Base-by-base conservation (phyloP, 768 basidiomycete genomes). In the Nidularia sp. region DNA sequence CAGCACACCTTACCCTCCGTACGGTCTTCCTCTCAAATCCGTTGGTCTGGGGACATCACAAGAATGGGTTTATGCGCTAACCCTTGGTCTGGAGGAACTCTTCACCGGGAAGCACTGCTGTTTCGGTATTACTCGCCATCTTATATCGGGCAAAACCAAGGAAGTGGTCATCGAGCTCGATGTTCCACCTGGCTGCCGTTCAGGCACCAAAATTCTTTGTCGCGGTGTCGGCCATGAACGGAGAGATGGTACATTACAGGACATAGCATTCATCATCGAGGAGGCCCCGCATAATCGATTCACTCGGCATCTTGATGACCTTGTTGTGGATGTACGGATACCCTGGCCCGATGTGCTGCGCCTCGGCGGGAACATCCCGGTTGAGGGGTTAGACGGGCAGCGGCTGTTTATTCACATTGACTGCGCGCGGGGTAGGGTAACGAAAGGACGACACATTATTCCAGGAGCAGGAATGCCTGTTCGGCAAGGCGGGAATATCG, bases 381-480 rank as follows among this genome's bases (percentile, higher is more conserved):
- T 87, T 51, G 66, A 68, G 39, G 84, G 83, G 1, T 68, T 89
- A 53, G 81, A 85, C 53, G 81, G 82, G n/a, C 69, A 80, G 55
- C 70, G 76, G 39, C 69, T 83, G 39, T 62, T 65, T 3, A 66
- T 86, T 42, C 63, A 68, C 34, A 74, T 87, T 50, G 81, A 85
- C 52, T 77, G 77, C 55, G 73, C 78, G 41, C 71, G 77, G 57
- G 77, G 79, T 56, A 74, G 74, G 58, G 68, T 66, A 3, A 67
- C 79, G 50, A 76, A 72, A 48, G 84, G 82, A 12, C 73, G 76
- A 53, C 64, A 74, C 42, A 68, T 75, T 39, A 68, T 85, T 50
- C 71, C 71, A 59, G 84, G 81, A 41, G 82, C 79, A 49, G 86
- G 86, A n/a, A 88, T 88, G 86, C 84, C 84, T 39, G 70, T 83